Percentiles rank a stretch among this genome's conserved stretches.
phyloP scores from a whole-genome alignment of 163 green algal species.

The Picocystis sp. region DNA sequence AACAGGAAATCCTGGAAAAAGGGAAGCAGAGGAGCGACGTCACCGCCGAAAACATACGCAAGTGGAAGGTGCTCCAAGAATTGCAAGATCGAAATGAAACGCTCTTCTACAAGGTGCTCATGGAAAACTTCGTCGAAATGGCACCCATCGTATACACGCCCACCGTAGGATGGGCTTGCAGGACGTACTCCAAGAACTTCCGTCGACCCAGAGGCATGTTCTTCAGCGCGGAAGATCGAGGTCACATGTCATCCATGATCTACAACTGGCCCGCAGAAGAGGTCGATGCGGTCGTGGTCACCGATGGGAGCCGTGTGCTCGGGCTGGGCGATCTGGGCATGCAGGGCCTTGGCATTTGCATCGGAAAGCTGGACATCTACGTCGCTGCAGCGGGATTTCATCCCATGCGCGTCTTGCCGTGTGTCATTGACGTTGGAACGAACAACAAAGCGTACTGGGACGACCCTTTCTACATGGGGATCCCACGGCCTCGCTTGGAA shows the following conservation, averaged over 20 bases:
- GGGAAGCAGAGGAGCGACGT: conserved; percentile 30
- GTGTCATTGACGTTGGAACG: conserved; percentile 79
- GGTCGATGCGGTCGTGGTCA: conserved; percentile 49
- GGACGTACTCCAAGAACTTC: conserved; percentile 57
- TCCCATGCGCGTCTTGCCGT: conserved; percentile 55
- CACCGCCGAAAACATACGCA: conserved; percentile 46
- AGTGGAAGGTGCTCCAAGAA: conserved; percentile 58
- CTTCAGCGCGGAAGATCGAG: conserved; percentile 63
- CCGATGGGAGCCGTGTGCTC: conserved; percentile 49
- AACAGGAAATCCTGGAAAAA: conserved; percentile 22
- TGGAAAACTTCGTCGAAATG: conserved; percentile 53
- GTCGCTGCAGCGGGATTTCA: conserved; percentile 58
- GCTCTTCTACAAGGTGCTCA: conserved; percentile 54
- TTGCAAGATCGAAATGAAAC: conserved; percentile 64
- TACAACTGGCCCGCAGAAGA: conserved; percentile 74
- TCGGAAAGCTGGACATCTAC: conserved; percentile 84
- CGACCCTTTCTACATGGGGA: conserved; percentile 28
- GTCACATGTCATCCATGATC: conserved; percentile 71
- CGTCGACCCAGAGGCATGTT: conserved; percentile 58
- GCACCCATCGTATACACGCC: conserved; percentile 47
- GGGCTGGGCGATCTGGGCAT: conserved; percentile 47
- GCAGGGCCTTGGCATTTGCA: conserved; percentile 48
- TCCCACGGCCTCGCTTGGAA: conserved; percentile 45
- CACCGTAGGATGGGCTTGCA: conserved; percentile 48
- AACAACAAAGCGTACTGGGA: conserved; percentile 45